These are phyloP conservation scores for Fusarium sp. DNA, from an alignment of 2,329 filamentous ascomycete genomes.

Conservation along the genomic window DNA sequence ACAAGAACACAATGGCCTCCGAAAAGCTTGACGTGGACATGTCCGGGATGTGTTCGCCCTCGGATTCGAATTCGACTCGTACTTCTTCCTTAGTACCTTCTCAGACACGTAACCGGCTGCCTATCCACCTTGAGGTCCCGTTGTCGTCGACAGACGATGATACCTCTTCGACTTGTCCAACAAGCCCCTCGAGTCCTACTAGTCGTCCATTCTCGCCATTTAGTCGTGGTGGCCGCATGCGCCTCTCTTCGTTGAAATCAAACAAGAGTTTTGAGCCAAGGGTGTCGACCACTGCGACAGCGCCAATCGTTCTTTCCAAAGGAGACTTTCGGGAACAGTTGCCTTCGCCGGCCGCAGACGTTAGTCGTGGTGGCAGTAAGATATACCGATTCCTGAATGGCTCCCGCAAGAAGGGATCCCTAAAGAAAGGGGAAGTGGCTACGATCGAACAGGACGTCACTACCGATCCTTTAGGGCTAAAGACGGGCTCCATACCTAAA, in stretches of 20 bases:
- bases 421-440: slow-evolving; percentile 27
- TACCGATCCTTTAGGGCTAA: slow-evolving; percentile 39
- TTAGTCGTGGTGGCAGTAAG: slow-evolving; percentile 15
- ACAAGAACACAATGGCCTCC: slow-evolving; percentile 31
- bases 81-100: slow-evolving; percentile 33
- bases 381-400: slow-evolving; percentile 31
- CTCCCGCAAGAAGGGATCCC: slow-evolving; percentile 34
- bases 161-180: slow-evolving; percentile 31
- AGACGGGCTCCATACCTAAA: slow-evolving; percentile 42
- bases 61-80: slow-evolving; percentile 32
- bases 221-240: slow-evolving; percentile 24
- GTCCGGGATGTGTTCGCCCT: slow-evolving; percentile 24
- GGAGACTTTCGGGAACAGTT: not conserved
- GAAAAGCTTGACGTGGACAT: slow-evolving; percentile 26
- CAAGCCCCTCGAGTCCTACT: slow-evolving; percentile 26
- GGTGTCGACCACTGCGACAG: slow-evolving; percentile 5
- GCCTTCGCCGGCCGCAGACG: not conserved
- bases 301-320: slow-evolving; percentile 14
- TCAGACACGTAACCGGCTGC: slow-evolving; percentile 25
- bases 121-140: slow-evolving; percentile 36
- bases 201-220: slow-evolving; percentile 34
- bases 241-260: slow-evolving; percentile 35
- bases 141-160: slow-evolving; percentile 25
- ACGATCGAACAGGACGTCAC: slow-evolving; percentile 41
- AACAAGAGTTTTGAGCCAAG: slow-evolving; percentile 34